Evolutionary conservation across 2,329 filamentous ascomycete species (phyloP).

Genomic region (Penicillium frequentans): DNA sequence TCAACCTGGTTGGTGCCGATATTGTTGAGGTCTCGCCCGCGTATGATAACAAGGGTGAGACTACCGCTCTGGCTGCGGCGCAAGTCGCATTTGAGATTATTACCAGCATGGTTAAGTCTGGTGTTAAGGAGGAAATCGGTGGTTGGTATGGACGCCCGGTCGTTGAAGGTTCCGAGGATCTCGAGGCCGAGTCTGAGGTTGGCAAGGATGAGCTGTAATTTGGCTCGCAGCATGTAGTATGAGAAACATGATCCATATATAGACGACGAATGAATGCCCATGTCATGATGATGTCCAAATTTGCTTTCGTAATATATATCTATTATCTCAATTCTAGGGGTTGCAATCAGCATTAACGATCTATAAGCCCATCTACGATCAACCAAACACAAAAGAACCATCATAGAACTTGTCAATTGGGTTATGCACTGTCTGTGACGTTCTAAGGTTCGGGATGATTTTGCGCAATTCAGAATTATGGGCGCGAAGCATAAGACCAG

Average conservation of each 20-base stretch:
- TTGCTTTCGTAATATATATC: not conserved
- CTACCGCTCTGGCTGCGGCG: slow-evolving; percentile 77
- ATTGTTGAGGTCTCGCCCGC: slow-evolving; percentile 86
- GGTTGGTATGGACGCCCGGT: slow-evolving; percentile 42
- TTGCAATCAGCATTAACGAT: not conserved
- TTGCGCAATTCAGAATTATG: slow-evolving; percentile 4
- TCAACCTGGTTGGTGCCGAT: slow-evolving; percentile 87
- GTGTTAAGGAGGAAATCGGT: slow-evolving; percentile 39
- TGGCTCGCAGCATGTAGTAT: slow-evolving; percentile 6
- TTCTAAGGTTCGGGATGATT: slow-evolving; percentile 13
- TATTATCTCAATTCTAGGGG: not conserved
- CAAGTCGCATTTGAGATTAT: slow-evolving; percentile 86
- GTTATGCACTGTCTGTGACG: slow-evolving; percentile 14
- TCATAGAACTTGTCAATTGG: slow-evolving; percentile 16
- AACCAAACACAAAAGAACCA: slow-evolving; percentile 1
- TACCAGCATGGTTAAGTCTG: slow-evolving; percentile 57
- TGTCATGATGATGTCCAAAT: not conserved
- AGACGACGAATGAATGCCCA: slow-evolving; percentile 16
- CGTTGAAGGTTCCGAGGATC: slow-evolving; percentile 9
- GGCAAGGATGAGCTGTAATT: slow-evolving; percentile 30
- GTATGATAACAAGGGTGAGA: slow-evolving; percentile 78
- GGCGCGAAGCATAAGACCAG: slow-evolving; percentile 6
- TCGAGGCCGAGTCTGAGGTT: slow-evolving; percentile 8
- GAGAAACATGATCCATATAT: slow-evolving; percentile 18
- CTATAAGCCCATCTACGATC: slow-evolving; percentile 5